These are phyloP conservation scores for Russula foetens DNA, from an alignment of 768 basidiomycete genomes.

Conservation along the genomic window DNA sequence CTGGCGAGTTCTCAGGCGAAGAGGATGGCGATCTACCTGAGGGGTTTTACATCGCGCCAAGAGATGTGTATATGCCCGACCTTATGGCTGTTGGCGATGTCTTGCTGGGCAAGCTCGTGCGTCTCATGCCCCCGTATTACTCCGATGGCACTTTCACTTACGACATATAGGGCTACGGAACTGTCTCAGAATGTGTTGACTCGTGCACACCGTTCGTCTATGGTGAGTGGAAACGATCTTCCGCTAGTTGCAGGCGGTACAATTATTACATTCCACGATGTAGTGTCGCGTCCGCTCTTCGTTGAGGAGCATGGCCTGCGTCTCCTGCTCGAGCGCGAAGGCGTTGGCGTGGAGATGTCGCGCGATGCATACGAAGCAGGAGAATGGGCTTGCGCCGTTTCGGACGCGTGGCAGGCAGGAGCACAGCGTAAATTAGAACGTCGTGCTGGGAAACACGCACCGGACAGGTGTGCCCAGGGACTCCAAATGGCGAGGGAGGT, in stretches of 20 bases:
- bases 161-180: constrained; percentile 62
- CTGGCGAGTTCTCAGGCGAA: constrained; percentile 19
- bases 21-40: constrained; percentile 44
- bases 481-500: constrained; percentile 39
- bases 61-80: constrained; percentile 78
- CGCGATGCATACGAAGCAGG: constrained; percentile 62
- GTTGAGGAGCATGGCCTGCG: constrained; percentile 75
- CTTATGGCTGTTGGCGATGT: constrained; percentile 67
- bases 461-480: constrained; percentile 36
- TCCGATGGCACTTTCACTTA: not conserved
- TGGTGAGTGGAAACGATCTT: constrained; percentile 33
- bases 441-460: constrained; percentile 32
- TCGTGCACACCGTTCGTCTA: constrained; percentile 72
- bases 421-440: constrained; percentile 42
- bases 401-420: constrained; percentile 51
- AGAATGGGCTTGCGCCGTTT: constrained; percentile 55
- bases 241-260: not conserved
- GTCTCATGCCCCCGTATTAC: constrained; percentile 21
- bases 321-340: constrained; percentile 51
- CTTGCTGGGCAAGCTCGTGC: constrained; percentile 67
- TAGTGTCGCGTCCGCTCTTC: constrained; percentile 72
- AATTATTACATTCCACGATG: constrained; percentile 21
- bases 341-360: constrained; percentile 61
- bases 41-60: constrained; percentile 67
- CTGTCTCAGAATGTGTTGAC: constrained; percentile 73